Conservation (phyloP, 768 basidiomycete genomes). For the Glaciozyma martinii region DNA sequence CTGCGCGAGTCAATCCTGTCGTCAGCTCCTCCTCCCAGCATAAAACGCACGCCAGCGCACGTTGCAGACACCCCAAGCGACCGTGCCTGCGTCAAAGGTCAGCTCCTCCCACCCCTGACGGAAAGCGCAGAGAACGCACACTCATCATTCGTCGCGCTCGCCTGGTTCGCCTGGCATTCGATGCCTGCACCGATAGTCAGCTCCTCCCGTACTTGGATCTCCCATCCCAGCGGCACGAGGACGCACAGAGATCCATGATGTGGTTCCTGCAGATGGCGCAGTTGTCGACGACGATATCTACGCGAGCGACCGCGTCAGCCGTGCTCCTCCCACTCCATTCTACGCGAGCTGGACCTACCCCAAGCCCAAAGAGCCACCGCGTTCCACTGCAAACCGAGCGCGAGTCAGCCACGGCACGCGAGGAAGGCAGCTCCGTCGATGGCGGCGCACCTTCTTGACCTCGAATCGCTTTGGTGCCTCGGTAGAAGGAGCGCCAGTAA, state of each 20-base stretch:
- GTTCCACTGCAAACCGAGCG: slow-evolving; percentile 67
- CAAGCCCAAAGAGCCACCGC: slow-evolving; percentile 98
- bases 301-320: neutral
- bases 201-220: neutral
- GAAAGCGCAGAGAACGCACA: slow-evolving; percentile 42
- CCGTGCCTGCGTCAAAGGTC: slow-evolving; percentile 47
- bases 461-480: slow-evolving; percentile 73
- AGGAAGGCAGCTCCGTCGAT: too few relatives aligned
- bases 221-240: neutral
- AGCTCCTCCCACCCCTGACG: neutral
- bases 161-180: slow-evolving; percentile 98
- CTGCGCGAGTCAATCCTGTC: slow-evolving; percentile 41
- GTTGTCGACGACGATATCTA: slow-evolving; percentile 61
- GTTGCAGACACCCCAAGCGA: slow-evolving; percentile 99
- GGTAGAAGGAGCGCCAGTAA: too few relatives aligned
- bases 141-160: slow-evolving; percentile 90
- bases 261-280: slow-evolving; percentile 97
- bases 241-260: slow-evolving; percentile 98
- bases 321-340: neutral
- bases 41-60: slow-evolving; percentile 44
- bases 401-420: neutral
- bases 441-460: slow-evolving; percentile 80
- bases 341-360: slow-evolving; percentile 49
- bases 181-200: slow-evolving; percentile 56
- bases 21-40: neutral